Evolutionary conservation across 805 yeast genomes (phyloP).

Genomic region (Hanseniaspora nectarophila): DNA sequence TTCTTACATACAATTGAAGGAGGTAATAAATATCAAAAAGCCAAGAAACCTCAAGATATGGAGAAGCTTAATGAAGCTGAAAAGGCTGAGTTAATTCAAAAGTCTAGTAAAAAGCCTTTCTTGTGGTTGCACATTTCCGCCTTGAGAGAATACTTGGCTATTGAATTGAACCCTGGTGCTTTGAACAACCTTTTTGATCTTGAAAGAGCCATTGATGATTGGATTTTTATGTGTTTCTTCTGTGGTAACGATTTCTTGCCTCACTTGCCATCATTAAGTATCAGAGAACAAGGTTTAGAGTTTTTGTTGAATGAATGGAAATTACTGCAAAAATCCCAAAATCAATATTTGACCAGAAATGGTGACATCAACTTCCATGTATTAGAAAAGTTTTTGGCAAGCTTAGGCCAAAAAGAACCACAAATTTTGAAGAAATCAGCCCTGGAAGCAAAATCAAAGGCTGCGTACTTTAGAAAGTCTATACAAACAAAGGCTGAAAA

Average conservation of each 20-base stretch:
- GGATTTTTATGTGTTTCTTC: slow-evolving; percentile 97
- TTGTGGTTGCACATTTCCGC: slow-evolving; percentile 87
- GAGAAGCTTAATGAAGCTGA: slow-evolving; percentile 49
- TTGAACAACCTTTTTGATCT: slow-evolving; percentile 67
- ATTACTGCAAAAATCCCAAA: slow-evolving; percentile 48
- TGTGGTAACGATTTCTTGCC: slow-evolving; percentile 98
- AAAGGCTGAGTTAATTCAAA: slow-evolving; percentile 27
- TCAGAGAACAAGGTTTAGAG: slow-evolving; percentile 88
- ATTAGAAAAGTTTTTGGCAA: slow-evolving; percentile 58
- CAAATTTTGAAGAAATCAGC: slow-evolving; percentile 47
- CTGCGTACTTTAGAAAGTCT: slow-evolving; percentile 46
- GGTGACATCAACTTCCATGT: slow-evolving; percentile 67
- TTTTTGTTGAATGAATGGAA: slow-evolving; percentile 76
- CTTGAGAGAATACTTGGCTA: slow-evolving; percentile 72
- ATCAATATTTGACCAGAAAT: slow-evolving; percentile 77
- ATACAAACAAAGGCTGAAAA: slow-evolving; percentile 31
- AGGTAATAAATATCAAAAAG: slow-evolving; percentile 19
- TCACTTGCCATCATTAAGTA: slow-evolving; percentile 86
- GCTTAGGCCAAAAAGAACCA: slow-evolving; percentile 62
- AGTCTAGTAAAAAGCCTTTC: slow-evolving; percentile 58
- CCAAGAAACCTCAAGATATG: slow-evolving; percentile 18
- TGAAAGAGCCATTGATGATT: slow-evolving; percentile 94
- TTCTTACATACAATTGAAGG: slow-evolving; percentile 59
- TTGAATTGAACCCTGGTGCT: slow-evolving; percentile 64
- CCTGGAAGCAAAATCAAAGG: slow-evolving; percentile 59